Conservation (phyloP, 1,284 basidiomycete genomes). For the Coniophora puteana region DNA sequence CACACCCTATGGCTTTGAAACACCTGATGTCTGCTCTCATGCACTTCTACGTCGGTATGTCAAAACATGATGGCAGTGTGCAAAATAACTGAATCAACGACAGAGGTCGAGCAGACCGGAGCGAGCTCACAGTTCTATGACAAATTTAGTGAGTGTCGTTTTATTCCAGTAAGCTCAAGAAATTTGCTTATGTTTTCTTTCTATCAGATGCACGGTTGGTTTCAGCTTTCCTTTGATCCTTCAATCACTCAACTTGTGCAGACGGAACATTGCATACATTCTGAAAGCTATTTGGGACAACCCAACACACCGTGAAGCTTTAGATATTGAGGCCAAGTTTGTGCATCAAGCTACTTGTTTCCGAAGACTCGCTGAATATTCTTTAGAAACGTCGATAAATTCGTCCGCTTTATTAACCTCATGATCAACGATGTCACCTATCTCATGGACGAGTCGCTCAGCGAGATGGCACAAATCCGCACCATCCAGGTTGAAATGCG, state of each 20-base stretch:
- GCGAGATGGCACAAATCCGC: conserved; percentile 86
- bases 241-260: conserved; percentile 26
- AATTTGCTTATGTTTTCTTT: conserved; percentile 9
- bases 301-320: conserved; percentile 78
- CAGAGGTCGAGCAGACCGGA: conserved; percentile 96
- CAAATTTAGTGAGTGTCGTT: conserved; percentile 78
- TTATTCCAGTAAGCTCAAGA: conserved; percentile 6
- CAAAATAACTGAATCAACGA: conserved; percentile 2
- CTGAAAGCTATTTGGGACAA: conserved; percentile 90
- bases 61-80: not conserved
- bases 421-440: conserved; percentile 99
- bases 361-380: conserved; percentile 6
- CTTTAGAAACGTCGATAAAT: conserved; percentile 80
- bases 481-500: conserved; percentile 85
- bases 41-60: conserved; percentile 89
- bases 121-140: conserved; percentile 98
- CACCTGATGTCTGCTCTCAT: conserved; percentile 92
- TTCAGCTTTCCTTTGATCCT: not conserved
- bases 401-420: conserved; percentile 94
- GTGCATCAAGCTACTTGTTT: conserved; percentile 21
- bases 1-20: conserved; percentile 80
- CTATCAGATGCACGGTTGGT: conserved; percentile 52
- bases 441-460: conserved; percentile 94
- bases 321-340: conserved; percentile 75
- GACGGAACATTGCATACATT: conserved; percentile 82